These are phyloP conservation scores for Tricholoma hemisulphureum DNA, from an alignment of 768 basidiomycete species.

Conservation along the genomic window DNA sequence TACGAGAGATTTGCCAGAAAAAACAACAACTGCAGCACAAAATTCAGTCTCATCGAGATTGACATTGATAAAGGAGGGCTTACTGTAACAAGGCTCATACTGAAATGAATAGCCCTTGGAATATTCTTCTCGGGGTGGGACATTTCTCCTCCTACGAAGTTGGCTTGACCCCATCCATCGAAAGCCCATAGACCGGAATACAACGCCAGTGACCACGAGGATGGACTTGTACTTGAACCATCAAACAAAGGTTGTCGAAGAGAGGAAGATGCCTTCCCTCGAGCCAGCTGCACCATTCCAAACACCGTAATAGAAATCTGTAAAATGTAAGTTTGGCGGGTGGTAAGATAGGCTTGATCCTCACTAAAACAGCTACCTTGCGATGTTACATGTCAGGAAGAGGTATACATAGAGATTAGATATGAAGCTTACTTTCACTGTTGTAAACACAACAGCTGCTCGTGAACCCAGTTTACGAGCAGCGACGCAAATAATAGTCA, in stretches of 20 bases:
- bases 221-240: conserved; percentile 74
- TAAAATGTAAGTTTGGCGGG: conserved; percentile 9
- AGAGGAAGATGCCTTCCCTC: conserved; percentile 69
- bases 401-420: not conserved
- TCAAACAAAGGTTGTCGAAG: conserved; percentile 68
- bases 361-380: conserved; percentile 66
- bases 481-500: conserved; percentile 77
- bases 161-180: conserved; percentile 94
- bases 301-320: conserved; percentile 73
- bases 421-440: conserved; percentile 61
- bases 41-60: conserved; percentile 4
- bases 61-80: conserved; percentile 19
- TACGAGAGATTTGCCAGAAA: conserved; percentile 84
- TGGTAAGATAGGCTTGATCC: conserved; percentile 21
- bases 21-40: conserved; percentile 58
- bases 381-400: not conserved
- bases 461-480: conserved; percentile 76
- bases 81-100: conserved; percentile 81
- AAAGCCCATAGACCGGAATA: conserved; percentile 97
- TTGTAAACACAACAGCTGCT: conserved; percentile 83
- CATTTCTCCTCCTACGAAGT: conserved; percentile 91
- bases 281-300: conserved; percentile 72
- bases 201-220: conserved; percentile 86
- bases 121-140: conserved; percentile 79
- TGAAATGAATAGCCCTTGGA: conserved; percentile 85